phyloP scores from a whole-genome alignment of 345 rosid species.

The Orychophragmus violaceus region DNA sequence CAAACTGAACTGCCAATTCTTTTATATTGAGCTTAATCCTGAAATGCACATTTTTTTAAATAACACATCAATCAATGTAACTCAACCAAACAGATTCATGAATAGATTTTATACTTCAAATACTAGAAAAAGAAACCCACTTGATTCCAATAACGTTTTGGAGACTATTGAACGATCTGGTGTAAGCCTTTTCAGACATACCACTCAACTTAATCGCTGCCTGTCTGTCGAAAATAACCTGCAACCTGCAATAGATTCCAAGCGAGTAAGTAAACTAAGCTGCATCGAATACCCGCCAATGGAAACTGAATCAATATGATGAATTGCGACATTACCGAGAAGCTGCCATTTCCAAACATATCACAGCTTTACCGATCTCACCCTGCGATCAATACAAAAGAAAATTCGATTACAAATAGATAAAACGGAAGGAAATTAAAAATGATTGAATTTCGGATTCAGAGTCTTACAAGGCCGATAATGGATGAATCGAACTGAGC shows the following conservation, averaged over 20 bases:
- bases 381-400: constrained; percentile 42
- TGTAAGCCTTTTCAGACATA: constrained; percentile 84
- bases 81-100: not conserved
- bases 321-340: constrained; percentile 38
- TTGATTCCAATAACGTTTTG: constrained; percentile 77
- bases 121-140: constrained; percentile 35
- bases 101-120: not conserved
- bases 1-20: constrained; percentile 82
- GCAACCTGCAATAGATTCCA: constrained; percentile 36
- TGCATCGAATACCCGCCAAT: not conserved
- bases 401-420: not conserved
- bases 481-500: constrained; percentile 87
- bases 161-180: constrained; percentile 65
- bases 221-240: constrained; percentile 66
- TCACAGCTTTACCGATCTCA: constrained; percentile 83
- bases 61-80: not conserved
- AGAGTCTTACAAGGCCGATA: constrained; percentile 63
- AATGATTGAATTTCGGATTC: not conserved
- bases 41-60: not conserved
- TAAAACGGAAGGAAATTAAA: not conserved
- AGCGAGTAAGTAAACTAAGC: not conserved
- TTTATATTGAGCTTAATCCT: constrained; percentile 69
- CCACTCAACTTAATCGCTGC: constrained; percentile 74
- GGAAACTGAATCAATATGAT: not conserved
- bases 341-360: constrained; percentile 87